phyloP scores from a whole-genome alignment of 257 asterid species.

The Capsicum baccatum region DNA sequence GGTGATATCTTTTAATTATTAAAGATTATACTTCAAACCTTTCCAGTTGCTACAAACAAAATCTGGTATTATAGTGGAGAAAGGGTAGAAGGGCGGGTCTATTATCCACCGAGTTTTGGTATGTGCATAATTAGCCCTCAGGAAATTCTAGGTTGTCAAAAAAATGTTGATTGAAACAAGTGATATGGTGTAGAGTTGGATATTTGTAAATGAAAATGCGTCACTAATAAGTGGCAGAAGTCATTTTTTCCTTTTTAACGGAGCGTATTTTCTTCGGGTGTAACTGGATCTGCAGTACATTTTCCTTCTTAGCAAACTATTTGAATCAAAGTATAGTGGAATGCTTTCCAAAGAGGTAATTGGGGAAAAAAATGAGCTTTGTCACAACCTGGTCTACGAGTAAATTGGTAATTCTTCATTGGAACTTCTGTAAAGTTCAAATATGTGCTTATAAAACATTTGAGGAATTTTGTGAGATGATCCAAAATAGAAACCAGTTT shows the following conservation, averaged over 20 bases:
- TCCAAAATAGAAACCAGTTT: background rate
- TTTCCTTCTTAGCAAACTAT: background rate
- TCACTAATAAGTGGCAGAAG: background rate
- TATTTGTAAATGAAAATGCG: slow-evolving; percentile 3
- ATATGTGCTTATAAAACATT: background rate
- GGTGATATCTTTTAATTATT: background rate
- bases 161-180: slow-evolving; percentile 23
- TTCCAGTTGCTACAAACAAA: background rate
- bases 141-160: background rate
- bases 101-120: background rate
- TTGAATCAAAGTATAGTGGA: background rate
- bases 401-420: slow-evolving; percentile 17
- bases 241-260: background rate
- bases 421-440: background rate
- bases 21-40: background rate
- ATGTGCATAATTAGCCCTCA: background rate
- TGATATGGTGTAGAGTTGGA: background rate
- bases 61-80: slow-evolving; percentile 6
- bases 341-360: background rate
- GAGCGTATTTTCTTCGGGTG: background rate
- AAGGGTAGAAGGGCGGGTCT: background rate
- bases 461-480: background rate
- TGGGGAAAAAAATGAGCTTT: background rate
- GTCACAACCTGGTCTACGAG: background rate
- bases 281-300: background rate